These are phyloP conservation scores for Trypanosomatidae sp. DNA, from an alignment of 208 protist genomes.

Conservation along the genomic window DNA sequence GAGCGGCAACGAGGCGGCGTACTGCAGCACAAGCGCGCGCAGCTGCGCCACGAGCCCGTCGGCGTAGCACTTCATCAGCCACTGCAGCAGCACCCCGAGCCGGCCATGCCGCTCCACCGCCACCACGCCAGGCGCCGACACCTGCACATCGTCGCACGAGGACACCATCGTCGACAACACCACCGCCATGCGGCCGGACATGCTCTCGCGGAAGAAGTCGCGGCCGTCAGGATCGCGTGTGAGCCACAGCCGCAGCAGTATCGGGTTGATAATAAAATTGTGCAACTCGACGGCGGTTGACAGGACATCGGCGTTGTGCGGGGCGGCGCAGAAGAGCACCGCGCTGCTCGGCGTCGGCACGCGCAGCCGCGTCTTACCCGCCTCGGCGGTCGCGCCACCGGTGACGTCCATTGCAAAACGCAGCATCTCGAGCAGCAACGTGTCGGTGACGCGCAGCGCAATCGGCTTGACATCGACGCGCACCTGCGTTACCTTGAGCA, in stretches of 20 bases:
- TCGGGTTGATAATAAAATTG: conserved; percentile 78
- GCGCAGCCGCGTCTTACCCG: background rate
- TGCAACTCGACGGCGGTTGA: conserved; percentile 56
- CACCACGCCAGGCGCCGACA: conserved; percentile 58
- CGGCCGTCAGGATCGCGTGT: conserved; percentile 50
- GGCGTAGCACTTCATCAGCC: conserved; percentile 60
- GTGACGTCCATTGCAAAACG: conserved; percentile 11
- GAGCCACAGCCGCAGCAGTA: conserved; percentile 73
- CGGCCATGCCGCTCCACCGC: conserved; percentile 34
- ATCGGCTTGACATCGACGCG: conserved; percentile 62
- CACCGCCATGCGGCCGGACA: conserved; percentile 45
- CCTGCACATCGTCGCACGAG: conserved; percentile 66
- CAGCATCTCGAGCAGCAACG: conserved; percentile 37
- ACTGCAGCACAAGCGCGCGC: conserved; percentile 65
- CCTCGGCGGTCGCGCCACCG: conserved; percentile 4
- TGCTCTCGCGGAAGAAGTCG: conserved; percentile 72
- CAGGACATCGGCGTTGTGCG: conserved; percentile 38
- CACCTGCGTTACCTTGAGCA: conserved; percentile 62
- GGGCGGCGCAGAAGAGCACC: conserved; percentile 31
- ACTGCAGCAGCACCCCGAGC: conserved; percentile 48
- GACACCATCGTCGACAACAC: conserved; percentile 74
- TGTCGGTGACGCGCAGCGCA: conserved; percentile 70
- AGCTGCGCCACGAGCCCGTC: conserved; percentile 49
- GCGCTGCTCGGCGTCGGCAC: conserved; percentile 14
- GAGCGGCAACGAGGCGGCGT: conserved; percentile 76